Evolutionary conservation across 495 filamentous ascomycete species (phyloP).

Genomic region (Xylaria curta): DNA sequence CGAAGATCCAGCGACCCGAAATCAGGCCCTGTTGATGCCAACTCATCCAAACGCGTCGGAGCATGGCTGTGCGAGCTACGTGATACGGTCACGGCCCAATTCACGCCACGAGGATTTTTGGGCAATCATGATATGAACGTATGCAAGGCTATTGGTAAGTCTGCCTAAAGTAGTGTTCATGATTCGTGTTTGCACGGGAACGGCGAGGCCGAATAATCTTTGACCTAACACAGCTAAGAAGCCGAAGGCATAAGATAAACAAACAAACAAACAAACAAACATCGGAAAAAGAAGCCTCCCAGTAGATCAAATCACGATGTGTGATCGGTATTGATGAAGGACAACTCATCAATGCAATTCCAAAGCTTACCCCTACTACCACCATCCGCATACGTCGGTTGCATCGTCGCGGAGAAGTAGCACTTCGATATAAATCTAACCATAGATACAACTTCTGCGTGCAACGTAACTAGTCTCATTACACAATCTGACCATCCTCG

Average conservation of each 20-base stretch:
- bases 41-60: conserved; percentile 1
- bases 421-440: background rate
- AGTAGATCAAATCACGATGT: background rate
- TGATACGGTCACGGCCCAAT: background rate
- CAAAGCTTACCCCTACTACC: conserved; percentile 1
- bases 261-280: conserved; percentile 16
- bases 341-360: conserved; percentile 21
- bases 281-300: background rate
- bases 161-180: background rate
- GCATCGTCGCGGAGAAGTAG: conserved; percentile 16
- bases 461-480: conserved; percentile 4
- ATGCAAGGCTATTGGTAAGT: background rate
- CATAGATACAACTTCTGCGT: conserved; percentile 6
- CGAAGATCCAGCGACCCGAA: background rate
- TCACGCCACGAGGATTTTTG: background rate
- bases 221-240: background rate
- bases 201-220: conserved; percentile 4
- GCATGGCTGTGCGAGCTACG: background rate
- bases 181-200: background rate
- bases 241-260: background rate
- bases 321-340: background rate
- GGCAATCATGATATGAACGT: background rate
- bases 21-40: conserved; percentile 20
- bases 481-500: conserved; percentile 2
- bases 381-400: background rate